A percentile compares a stretch with the other conserved stretches of the same genome.
Conservation (phyloP, 257 asterid genomes). For the Gentiana straminea region DNA sequence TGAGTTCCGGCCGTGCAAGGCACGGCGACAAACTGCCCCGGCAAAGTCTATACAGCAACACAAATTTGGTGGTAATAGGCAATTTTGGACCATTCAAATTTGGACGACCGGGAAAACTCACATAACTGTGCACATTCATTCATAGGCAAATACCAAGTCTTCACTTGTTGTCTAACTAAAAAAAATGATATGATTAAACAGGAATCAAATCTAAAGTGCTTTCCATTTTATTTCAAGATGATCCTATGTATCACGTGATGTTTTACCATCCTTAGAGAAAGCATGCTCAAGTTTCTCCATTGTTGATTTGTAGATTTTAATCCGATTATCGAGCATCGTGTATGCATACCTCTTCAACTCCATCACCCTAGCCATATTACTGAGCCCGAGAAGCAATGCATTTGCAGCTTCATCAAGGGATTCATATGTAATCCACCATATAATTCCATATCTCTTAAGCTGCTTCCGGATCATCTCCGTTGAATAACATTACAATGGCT, state of each 20-base stretch:
- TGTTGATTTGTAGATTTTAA: constrained; percentile 45
- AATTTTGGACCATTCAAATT: too few relatives aligned
- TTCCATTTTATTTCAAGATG: constrained; percentile 51
- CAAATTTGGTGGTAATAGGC: too few relatives aligned
- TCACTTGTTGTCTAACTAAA: too few relatives aligned
- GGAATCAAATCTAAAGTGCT: constrained; percentile 28
- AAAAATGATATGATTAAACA: too few relatives aligned
- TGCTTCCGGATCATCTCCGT: constrained; percentile 58
- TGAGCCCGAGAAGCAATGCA: constrained; percentile 56
- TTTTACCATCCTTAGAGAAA: constrained; percentile 38
- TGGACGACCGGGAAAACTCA: too few relatives aligned
- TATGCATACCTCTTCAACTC: constrained; percentile 55
- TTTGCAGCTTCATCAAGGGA: constrained; percentile 66
- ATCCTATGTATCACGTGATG: constrained; percentile 42
- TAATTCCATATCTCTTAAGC: constrained; percentile 64
- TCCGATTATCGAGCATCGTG: constrained; percentile 50
- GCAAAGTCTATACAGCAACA: too few relatives aligned
- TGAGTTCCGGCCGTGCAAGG: too few relatives aligned
- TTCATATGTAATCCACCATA: constrained; percentile 33
- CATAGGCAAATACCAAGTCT: too few relatives aligned
- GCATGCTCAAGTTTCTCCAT: constrained; percentile 47
- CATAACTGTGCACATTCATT: too few relatives aligned
- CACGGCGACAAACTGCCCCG: too few relatives aligned
- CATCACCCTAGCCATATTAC: constrained; percentile 40
- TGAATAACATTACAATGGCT: constrained; percentile 49